Percentiles rank a stretch among this genome's conserved stretches.
These are phyloP conservation scores for Penicillium sp. DNA, from an alignment of 2,329 filamentous ascomycete species.

Conservation along the genomic window DNA sequence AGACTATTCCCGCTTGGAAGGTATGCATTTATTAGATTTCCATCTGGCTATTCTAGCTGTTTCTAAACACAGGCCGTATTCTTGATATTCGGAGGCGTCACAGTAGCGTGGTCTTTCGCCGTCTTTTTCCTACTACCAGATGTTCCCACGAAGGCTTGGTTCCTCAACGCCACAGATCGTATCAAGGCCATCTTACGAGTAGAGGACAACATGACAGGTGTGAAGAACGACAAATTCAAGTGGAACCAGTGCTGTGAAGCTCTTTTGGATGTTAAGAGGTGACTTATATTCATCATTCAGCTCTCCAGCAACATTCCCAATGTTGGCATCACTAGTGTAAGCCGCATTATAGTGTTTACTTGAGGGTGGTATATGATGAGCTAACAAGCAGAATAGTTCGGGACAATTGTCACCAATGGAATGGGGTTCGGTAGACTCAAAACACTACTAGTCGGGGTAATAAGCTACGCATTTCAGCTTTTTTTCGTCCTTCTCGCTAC, in stretches of 20 bases:
- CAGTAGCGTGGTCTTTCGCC: neutral
- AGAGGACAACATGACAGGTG: constrained; percentile 48
- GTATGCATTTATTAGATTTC: neutral
- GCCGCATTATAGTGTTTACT: too few relatives aligned
- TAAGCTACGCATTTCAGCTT: too few relatives aligned
- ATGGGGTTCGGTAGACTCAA: too few relatives aligned
- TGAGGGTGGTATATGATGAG: too few relatives aligned
- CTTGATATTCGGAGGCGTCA: neutral
- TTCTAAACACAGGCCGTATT: neutral
- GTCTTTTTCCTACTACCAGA: neutral
- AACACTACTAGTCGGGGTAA: too few relatives aligned
- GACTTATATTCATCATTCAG: neutral
- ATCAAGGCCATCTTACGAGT: constrained; percentile 48
- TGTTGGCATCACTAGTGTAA: too few relatives aligned
- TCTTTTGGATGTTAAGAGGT: constrained; percentile 31
- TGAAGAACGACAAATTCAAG: constrained; percentile 44
- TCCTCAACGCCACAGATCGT: constrained; percentile 35
- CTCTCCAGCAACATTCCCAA: too few relatives aligned
- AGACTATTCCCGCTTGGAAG: too few relatives aligned
- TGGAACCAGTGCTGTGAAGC: constrained; percentile 41
- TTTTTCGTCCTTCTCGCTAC: too few relatives aligned
- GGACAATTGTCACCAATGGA: too few relatives aligned
- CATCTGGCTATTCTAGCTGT: neutral
- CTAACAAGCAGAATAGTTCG: too few relatives aligned
- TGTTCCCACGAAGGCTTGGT: constrained; percentile 46